phyloP scores from a whole-genome alignment of 441 rosid species.

The Biscutella laevigata region DNA sequence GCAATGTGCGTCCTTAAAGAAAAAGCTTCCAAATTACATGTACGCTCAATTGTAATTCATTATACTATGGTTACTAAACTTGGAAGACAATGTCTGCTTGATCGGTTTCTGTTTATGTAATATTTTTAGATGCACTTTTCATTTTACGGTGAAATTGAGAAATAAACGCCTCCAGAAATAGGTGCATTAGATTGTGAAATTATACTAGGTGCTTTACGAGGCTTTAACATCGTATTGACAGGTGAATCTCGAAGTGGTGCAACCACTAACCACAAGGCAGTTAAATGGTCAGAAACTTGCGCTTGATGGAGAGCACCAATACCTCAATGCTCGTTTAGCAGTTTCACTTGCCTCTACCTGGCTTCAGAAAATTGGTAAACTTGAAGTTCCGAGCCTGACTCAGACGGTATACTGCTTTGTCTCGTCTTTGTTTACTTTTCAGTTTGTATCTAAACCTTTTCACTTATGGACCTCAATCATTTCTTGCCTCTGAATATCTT shows the following conservation, averaged over 20 bases:
- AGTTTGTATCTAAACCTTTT: neutral
- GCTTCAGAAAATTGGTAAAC: slow-evolving; percentile 79
- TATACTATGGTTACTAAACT: neutral
- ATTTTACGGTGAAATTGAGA: neutral
- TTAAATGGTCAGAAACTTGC: slow-evolving; percentile 67
- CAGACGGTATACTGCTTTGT: slow-evolving; percentile 41
- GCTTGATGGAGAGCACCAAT: slow-evolving; percentile 94
- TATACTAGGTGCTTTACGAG: neutral
- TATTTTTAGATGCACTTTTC: neutral
- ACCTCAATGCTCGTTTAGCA: slow-evolving; percentile 81
- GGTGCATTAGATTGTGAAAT: neutral
- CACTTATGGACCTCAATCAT: neutral
- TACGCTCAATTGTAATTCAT: slow-evolving; percentile 30
- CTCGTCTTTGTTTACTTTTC: neutral
- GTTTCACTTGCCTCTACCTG: slow-evolving; percentile 66
- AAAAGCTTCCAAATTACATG: slow-evolving; percentile 64
- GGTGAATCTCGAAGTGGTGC: slow-evolving; percentile 68
- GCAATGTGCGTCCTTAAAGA: slow-evolving; percentile 88
- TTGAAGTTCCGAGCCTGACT: slow-evolving; percentile 34
- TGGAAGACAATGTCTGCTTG: neutral
- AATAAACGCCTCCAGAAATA: neutral
- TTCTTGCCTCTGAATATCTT: slow-evolving; percentile 2
- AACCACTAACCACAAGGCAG: slow-evolving; percentile 49
- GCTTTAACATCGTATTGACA: slow-evolving; percentile 27
- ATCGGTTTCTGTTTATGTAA: neutral